A percentile compares a stretch with the other conserved stretches of the same genome.
phyloP scores from a whole-genome alignment of 495 filamentous ascomycete genomes.

The Cercophora newfieldiana region DNA sequence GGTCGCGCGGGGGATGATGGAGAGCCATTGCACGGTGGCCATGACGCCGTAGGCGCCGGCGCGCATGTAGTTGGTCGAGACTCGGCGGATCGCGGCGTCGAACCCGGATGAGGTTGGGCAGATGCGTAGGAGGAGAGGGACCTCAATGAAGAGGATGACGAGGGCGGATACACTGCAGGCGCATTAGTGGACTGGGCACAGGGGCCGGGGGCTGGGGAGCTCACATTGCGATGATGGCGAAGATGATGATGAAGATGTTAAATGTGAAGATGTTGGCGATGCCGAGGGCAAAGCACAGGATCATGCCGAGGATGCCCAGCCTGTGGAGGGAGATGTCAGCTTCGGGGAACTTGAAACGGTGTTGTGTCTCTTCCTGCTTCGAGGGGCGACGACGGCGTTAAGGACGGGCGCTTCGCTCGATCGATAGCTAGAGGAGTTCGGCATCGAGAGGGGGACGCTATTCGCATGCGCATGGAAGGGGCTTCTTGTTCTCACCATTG shows the following conservation, averaged over 20 bases:
- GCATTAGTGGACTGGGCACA: conserved; percentile 22
- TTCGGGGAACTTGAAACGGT: neutral
- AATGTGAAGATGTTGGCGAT: conserved; percentile 84
- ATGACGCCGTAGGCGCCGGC: conserved; percentile 84
- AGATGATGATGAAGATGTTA: conserved; percentile 67
- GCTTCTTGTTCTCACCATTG: conserved; percentile 78
- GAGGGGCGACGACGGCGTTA: neutral
- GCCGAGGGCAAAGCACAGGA: conserved; percentile 92
- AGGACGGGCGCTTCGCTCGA: neutral
- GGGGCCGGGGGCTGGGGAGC: conserved; percentile 53
- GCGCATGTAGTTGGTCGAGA: conserved; percentile 96
- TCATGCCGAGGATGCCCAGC: conserved; percentile 90
- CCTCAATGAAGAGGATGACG: conserved; percentile 93
- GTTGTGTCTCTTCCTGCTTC: neutral
- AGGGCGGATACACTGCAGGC: conserved; percentile 68
- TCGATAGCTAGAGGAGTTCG: neutral
- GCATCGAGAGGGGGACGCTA: neutral
- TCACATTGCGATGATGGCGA: conserved; percentile 84
- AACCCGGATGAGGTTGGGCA: conserved; percentile 92
- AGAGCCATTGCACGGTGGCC: conserved; percentile 81
- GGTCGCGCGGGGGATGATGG: conserved; percentile 59
- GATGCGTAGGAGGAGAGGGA: conserved; percentile 94
- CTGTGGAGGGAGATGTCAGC: conserved; percentile 64
- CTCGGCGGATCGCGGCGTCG: conserved; percentile 84
- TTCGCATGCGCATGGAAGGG: neutral